Evolutionary conservation across 768 basidiomycete genomes (phyloP).

Genomic region (Gymnopilus dilepis): DNA sequence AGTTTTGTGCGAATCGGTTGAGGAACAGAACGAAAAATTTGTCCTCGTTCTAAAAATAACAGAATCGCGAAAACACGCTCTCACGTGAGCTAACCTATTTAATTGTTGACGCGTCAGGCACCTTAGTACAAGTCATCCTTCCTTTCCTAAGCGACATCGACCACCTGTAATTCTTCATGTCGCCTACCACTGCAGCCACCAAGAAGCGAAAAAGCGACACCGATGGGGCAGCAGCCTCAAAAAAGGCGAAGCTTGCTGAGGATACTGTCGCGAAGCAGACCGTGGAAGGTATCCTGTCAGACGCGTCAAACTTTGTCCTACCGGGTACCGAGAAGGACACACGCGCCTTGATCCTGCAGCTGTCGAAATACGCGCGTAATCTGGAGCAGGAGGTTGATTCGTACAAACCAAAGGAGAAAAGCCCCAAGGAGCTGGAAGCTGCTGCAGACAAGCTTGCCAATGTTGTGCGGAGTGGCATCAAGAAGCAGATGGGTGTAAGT

Average conservation of each 20-base stretch:
- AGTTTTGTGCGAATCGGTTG: no score
- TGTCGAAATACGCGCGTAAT: constrained; percentile 31
- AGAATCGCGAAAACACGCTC: neutral
- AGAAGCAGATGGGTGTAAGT: constrained; percentile 48
- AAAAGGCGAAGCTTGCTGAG: constrained; percentile 38
- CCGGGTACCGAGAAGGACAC: constrained; percentile 35
- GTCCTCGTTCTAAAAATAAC: neutral
- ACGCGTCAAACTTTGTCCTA: constrained; percentile 40
- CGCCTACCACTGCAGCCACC: constrained; percentile 21
- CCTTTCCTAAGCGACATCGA: neutral
- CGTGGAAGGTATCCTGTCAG: constrained; percentile 43
- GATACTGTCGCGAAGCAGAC: constrained; percentile 17
- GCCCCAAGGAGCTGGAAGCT: constrained; percentile 40
- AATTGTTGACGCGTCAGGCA: neutral
- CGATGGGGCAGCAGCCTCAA: constrained; percentile 27
- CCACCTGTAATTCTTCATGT: constrained; percentile 15
- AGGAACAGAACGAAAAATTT: neutral
- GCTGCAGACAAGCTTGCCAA: constrained; percentile 51
- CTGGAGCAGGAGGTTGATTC: constrained; percentile 32
- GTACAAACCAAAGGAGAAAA: constrained; percentile 38
- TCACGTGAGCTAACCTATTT: neutral
- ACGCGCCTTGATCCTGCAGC: constrained; percentile 25
- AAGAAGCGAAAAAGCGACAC: constrained; percentile 46
- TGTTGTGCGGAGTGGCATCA: constrained; percentile 53
- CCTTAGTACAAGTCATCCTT: neutral